phyloP scores from a whole-genome alignment of 148 eudicot genomes.

The Fallopia convolvulus region DNA sequence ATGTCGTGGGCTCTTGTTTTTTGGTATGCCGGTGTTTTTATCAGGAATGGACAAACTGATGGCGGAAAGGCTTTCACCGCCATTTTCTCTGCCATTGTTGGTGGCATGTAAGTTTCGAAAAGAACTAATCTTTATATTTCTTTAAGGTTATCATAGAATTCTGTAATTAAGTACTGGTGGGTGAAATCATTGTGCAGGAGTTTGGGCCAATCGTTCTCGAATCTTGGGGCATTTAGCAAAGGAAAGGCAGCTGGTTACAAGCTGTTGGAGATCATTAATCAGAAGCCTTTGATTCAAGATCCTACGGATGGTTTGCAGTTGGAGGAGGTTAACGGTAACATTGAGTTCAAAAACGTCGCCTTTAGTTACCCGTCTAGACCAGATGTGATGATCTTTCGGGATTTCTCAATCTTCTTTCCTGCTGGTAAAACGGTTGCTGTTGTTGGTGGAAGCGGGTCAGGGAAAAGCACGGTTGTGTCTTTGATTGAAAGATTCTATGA shows the following conservation, averaged over 20 bases:
- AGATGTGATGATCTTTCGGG: slow-evolving; percentile 82
- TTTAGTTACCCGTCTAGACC: slow-evolving; percentile 98
- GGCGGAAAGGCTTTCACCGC: slow-evolving; percentile 99
- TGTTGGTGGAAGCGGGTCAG: slow-evolving; percentile 98
- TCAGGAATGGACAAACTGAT: slow-evolving; percentile 94
- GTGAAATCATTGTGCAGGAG: slow-evolving; percentile 44
- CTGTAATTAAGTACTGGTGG: background rate
- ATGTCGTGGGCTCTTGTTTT: slow-evolving; percentile 99
- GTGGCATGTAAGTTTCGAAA: slow-evolving; percentile 82
- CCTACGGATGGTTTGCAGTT: slow-evolving; percentile 58
- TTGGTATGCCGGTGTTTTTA: slow-evolving; percentile 99
- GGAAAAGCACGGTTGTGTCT: slow-evolving; percentile 96
- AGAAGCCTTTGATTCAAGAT: slow-evolving; percentile 82
- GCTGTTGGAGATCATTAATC: slow-evolving; percentile 92
- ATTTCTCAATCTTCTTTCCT: slow-evolving; percentile 90
- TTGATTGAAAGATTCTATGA: slow-evolving; percentile 95
- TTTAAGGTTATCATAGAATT: background rate
- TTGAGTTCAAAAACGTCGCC: slow-evolving; percentile 81
- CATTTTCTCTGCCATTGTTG: slow-evolving; percentile 96
- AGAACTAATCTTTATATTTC: background rate
- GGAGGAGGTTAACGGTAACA: slow-evolving; percentile 73
- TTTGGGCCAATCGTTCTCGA: slow-evolving; percentile 97
- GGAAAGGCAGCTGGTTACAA: slow-evolving; percentile 98
- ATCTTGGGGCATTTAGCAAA: slow-evolving; percentile 98
- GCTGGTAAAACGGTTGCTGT: slow-evolving; percentile 98